A percentile compares a stretch with the other conserved stretches of the same genome.
Evolutionary conservation across 2,329 filamentous ascomycete species (phyloP).

Genomic region (Fusarium haematococcum): DNA sequence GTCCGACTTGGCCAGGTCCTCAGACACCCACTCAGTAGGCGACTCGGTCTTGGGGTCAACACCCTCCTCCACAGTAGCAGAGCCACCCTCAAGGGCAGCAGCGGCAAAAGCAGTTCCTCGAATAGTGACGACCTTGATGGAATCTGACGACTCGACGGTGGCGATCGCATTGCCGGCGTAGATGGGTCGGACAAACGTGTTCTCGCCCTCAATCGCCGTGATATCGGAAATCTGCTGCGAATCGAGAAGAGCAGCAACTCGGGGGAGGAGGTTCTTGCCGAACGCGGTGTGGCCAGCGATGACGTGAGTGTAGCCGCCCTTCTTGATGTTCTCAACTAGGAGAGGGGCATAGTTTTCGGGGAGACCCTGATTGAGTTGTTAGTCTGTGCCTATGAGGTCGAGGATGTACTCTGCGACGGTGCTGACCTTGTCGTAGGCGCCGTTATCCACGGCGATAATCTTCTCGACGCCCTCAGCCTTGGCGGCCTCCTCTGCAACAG

Average conservation of each 20-base stretch:
- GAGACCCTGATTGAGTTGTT: constrained; percentile 70
- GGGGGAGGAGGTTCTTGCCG: constrained; percentile 93
- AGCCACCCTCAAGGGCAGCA: constrained; percentile 76
- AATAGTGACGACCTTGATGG: constrained; percentile 89
- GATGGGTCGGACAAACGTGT: constrained; percentile 95
- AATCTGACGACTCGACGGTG: constrained; percentile 90
- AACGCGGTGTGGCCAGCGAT: constrained; percentile 93
- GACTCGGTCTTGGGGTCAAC: constrained; percentile 82
- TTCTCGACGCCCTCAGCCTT: constrained; percentile 94
- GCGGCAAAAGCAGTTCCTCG: constrained; percentile 92
- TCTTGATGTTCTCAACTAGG: constrained; percentile 95
- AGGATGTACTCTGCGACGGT: neutral
- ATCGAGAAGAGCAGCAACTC: constrained; percentile 91
- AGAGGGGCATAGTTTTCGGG: constrained; percentile 95
- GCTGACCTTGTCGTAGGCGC: constrained; percentile 87
- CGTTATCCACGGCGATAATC: constrained; percentile 88
- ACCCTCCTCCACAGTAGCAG: constrained; percentile 82
- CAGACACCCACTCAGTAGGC: constrained; percentile 89
- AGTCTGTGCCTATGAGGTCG: constrained; percentile 9
- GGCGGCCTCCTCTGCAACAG: constrained; percentile 83
- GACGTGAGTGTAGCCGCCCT: constrained; percentile 92
- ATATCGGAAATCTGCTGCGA: constrained; percentile 95
- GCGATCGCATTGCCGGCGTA: constrained; percentile 98
- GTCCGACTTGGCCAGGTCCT: constrained; percentile 92
- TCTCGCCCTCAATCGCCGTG: constrained; percentile 85